Base-by-base conservation (phyloP, 2,329 filamentous ascomycete species). In the Xylariaceae sp. region DNA sequence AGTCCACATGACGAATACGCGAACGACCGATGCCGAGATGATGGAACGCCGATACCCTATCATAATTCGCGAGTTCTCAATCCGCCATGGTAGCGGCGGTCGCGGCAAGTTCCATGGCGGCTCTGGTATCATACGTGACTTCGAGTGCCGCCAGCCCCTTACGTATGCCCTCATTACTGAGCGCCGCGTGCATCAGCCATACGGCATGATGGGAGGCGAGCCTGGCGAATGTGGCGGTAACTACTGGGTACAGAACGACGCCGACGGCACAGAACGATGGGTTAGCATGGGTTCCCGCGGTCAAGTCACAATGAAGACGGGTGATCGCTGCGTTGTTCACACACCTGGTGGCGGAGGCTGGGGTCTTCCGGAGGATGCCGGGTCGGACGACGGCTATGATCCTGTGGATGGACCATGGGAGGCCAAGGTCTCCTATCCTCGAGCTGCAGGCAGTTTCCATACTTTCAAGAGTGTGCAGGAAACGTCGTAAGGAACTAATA, bases 261-360 rank as follows among this genome's bases (percentile, higher is more conserved):
- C 63, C 7, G 75, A 80, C 54, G 77, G 75, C 60, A 74, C 83
- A 64, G 77, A 84, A 65, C 72, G 84, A 36, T 73, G 76, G 45
- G 85, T 91, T 62, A 90, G 88, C 60, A 65, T 91, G 36, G 87
- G 87, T 0, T 86, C 82, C 1, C 92, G 92, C 75, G 91, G 91
- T 59, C 89, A 83, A 22, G 87, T 86, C 11, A 76, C 78, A 11
- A 90, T 92, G 86, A 75, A 82, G 62, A 75, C 83, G 1, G 89
- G 89, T 0, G 89, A 94, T 63, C 74, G 87, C 6, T 90, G 92
- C 61, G 87, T 92, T 48, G 75, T 94, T 15, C 77, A 77, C 55
- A 92, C 89, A 5, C 89, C 89, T 2, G 89, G 89, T 30, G 89
- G 89, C 47, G 89, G 89, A 39, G 89, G 84, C 0, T 92, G 87